Evolutionary conservation across 1,284 basidiomycete species (phyloP).

Genomic region (Ustilago bromivora): DNA sequence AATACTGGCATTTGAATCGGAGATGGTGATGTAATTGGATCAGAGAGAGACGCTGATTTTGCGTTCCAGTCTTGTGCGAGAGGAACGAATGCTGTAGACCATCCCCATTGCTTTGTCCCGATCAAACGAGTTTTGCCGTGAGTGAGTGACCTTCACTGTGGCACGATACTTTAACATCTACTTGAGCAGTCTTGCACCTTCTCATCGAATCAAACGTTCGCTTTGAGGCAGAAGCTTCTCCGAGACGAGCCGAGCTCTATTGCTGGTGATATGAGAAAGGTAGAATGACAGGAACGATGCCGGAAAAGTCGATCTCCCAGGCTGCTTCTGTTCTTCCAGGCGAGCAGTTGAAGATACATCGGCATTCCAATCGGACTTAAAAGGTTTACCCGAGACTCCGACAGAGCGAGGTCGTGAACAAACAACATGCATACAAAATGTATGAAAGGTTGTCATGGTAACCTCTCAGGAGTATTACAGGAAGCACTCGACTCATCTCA

Average conservation of each 20-base stretch:
- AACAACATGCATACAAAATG: too few species aligned
- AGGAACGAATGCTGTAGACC: not conserved
- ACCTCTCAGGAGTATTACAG: too few species aligned
- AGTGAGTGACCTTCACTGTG: not conserved
- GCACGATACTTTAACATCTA: not conserved
- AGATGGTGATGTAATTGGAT: not conserved
- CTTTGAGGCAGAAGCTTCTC: not conserved
- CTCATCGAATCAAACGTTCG: not conserved
- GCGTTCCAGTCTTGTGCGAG: slow-evolving; percentile 1
- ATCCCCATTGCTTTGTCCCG: not conserved
- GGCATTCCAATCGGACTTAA: too few species aligned
- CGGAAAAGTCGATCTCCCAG: not conserved
- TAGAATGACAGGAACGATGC: not conserved
- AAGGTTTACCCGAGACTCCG: too few species aligned
- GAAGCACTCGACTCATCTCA: too few species aligned
- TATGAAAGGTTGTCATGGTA: too few species aligned
- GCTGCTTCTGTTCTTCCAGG: not conserved
- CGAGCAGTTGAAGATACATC: not conserved
- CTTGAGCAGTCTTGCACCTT: not conserved
- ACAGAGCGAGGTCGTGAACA: too few species aligned
- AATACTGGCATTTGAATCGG: slow-evolving; percentile 2
- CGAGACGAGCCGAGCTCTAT: not conserved
- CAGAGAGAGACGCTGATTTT: not conserved
- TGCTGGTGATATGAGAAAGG: not conserved
- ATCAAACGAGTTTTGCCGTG: not conserved